Evolutionary conservation across 2,329 filamentous ascomycete genomes (phyloP).

Genomic region (Ophiostoma sp.): DNA sequence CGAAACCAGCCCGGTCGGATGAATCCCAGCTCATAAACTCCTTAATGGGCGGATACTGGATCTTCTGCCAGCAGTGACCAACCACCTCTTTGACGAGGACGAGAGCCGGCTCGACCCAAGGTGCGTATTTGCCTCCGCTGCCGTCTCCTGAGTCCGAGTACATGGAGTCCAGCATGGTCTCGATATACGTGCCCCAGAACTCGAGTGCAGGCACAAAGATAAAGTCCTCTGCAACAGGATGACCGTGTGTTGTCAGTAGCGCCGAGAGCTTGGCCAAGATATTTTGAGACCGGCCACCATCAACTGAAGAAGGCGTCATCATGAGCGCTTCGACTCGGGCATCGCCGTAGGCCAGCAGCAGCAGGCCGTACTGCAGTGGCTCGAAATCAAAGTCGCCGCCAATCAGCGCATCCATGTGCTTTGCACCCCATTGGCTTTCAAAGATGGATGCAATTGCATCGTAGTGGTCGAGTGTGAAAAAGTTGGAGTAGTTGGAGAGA

Average conservation of each 20-base stretch:
- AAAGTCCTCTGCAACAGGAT: constrained; percentile 65
- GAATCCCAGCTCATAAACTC: constrained; percentile 63
- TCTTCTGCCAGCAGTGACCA: constrained; percentile 62
- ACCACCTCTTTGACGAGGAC: constrained; percentile 58
- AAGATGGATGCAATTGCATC: constrained; percentile 55
- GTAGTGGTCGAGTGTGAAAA: constrained; percentile 57
- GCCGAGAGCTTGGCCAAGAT: constrained; percentile 58
- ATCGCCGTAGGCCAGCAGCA: constrained; percentile 65
- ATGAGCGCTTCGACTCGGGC: constrained; percentile 58
- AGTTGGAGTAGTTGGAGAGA: constrained; percentile 58
- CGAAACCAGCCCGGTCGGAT: constrained; percentile 61
- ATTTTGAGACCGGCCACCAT: constrained; percentile 46
- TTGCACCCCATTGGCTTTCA: constrained; percentile 53
- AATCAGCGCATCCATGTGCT: constrained; percentile 51
- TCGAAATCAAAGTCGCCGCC: constrained; percentile 60
- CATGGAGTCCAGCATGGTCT: constrained; percentile 56
- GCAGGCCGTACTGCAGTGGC: constrained; percentile 58
- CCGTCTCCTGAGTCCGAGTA: constrained; percentile 39
- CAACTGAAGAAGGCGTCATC: constrained; percentile 51
- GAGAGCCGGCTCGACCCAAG: constrained; percentile 57
- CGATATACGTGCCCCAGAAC: constrained; percentile 75
- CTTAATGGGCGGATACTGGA: constrained; percentile 58
- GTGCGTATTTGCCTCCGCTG: constrained; percentile 27
- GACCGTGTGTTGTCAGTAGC: constrained; percentile 60
- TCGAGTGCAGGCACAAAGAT: constrained; percentile 70